Conservation (phyloP, 164 flowering plant genomes). For the Platanus orientalis region DNA sequence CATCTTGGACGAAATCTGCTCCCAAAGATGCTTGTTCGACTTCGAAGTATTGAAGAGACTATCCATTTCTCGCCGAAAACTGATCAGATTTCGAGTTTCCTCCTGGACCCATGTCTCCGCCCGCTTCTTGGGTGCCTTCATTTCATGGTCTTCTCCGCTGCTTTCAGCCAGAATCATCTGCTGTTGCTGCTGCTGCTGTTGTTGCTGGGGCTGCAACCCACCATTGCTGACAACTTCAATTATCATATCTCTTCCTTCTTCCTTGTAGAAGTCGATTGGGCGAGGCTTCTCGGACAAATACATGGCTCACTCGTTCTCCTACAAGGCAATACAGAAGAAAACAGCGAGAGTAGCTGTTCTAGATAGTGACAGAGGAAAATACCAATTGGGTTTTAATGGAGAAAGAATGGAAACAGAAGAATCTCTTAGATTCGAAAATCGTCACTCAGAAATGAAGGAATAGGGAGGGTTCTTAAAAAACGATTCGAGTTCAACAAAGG, state of each 20-base stretch:
- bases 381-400: neutral
- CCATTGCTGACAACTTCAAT: slow-evolving; percentile 35
- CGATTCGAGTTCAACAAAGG: neutral
- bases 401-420: neutral
- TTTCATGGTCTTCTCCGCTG: slow-evolving; percentile 43
- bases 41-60: slow-evolving; percentile 38
- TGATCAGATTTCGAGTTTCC: slow-evolving; percentile 50
- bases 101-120: slow-evolving; percentile 81
- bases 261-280: slow-evolving; percentile 39
- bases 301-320: slow-evolving; percentile 17
- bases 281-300: slow-evolving; percentile 44
- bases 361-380: neutral
- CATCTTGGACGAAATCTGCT: slow-evolving; percentile 26
- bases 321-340: neutral
- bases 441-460: neutral
- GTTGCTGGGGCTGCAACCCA: slow-evolving; percentile 11
- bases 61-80: slow-evolving; percentile 50
- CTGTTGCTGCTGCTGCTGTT: slow-evolving; percentile 19
- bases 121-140: slow-evolving; percentile 54
- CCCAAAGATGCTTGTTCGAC: slow-evolving; percentile 18
- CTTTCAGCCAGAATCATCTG: slow-evolving; percentile 28
- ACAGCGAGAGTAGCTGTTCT: neutral
- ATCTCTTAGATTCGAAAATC: neutral
- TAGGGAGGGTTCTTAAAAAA: neutral
- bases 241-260: slow-evolving; percentile 36